These are phyloP conservation scores for Aphanomyces euteiches DNA, from an alignment of 352 stramenopile genomes.

Conservation along the genomic window DNA sequence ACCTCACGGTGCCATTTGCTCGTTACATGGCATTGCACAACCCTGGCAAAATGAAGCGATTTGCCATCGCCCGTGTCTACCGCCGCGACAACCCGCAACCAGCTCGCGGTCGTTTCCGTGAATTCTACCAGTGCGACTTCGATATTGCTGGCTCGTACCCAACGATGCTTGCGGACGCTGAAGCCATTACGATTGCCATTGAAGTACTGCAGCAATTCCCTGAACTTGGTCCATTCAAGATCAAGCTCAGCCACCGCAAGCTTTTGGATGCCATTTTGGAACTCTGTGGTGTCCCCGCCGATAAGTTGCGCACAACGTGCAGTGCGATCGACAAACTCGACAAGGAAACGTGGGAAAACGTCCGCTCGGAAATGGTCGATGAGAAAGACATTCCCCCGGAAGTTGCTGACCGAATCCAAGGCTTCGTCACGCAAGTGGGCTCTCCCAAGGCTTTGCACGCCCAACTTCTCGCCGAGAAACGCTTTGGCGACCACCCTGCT, in stretches of 20 bases:
- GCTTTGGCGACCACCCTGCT: slow-evolving; percentile 89
- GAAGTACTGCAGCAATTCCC: slow-evolving; percentile 88
- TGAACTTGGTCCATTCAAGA: slow-evolving; percentile 87
- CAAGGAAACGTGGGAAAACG: slow-evolving; percentile 93
- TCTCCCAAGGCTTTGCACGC: slow-evolving; percentile 82
- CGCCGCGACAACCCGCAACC: slow-evolving; percentile 94
- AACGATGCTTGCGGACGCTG: slow-evolving; percentile 95
- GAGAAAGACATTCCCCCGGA: slow-evolving; percentile 92
- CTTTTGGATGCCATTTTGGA: slow-evolving; percentile 97
- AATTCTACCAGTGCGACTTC: slow-evolving; percentile 99
- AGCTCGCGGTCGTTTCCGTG: slow-evolving; percentile 93
- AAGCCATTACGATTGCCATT: slow-evolving; percentile 94
- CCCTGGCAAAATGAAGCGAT: slow-evolving; percentile 98
- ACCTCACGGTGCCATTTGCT: slow-evolving; percentile 98
- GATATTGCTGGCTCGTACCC: slow-evolving; percentile 95
- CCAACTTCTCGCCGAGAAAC: slow-evolving; percentile 62
- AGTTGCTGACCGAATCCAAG: slow-evolving; percentile 92
- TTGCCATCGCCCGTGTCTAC: slow-evolving; percentile 97
- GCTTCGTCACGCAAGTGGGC: slow-evolving; percentile 91
- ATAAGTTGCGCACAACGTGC: slow-evolving; percentile 98
- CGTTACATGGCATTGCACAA: slow-evolving; percentile 97
- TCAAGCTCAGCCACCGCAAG: slow-evolving; percentile 98
- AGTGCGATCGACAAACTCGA: slow-evolving; percentile 99
- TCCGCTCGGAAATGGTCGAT: slow-evolving; percentile 93
- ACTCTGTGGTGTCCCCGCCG: slow-evolving; percentile 93